These are phyloP conservation scores for Haematococcus sp. DNA, from an alignment of 139 green algal species.

Conservation along the genomic window DNA sequence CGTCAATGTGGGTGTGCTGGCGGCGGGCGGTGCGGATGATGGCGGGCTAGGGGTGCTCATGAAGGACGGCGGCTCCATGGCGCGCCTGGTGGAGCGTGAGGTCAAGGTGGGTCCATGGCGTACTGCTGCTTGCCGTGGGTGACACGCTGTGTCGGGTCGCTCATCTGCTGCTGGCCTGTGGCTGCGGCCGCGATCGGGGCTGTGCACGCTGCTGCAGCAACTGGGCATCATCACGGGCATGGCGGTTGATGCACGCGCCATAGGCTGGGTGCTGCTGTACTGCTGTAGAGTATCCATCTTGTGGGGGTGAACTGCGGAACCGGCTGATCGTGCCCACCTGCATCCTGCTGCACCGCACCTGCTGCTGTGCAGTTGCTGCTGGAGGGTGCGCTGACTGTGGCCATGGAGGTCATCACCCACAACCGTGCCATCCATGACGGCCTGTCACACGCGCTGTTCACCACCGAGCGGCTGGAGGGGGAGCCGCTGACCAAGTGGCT, in stretches of 20 bases:
- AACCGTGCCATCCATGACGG: constrained; percentile 58
- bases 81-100: constrained; percentile 38
- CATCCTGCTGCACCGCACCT: too few relatives aligned
- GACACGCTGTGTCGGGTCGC: background rate
- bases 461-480: constrained; percentile 65
- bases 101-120: background rate
- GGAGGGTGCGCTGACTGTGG: constrained; percentile 65
- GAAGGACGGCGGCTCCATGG: constrained; percentile 29
- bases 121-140: background rate
- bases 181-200: background rate
- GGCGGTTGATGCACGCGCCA: background rate
- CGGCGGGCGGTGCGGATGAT: constrained; percentile 60
- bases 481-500: constrained; percentile 47
- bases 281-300: background rate
- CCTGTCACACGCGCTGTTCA: constrained; percentile 43
- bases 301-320: too few relatives aligned
- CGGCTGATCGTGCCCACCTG: too few relatives aligned
- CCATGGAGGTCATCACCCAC: constrained; percentile 51
- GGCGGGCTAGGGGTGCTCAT: constrained; percentile 23
- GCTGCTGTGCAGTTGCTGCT: constrained; percentile 59
- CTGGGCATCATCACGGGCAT: too few relatives aligned
- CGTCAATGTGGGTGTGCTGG: constrained; percentile 70
- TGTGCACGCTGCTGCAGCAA: too few relatives aligned
- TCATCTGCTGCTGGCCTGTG: background rate
- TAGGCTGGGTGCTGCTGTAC: background rate